A percentile compares a stretch with the other conserved stretches of the same genome.
Conservation (phyloP, 73 alveolate species). For the Paramecium primaurelia region DNA sequence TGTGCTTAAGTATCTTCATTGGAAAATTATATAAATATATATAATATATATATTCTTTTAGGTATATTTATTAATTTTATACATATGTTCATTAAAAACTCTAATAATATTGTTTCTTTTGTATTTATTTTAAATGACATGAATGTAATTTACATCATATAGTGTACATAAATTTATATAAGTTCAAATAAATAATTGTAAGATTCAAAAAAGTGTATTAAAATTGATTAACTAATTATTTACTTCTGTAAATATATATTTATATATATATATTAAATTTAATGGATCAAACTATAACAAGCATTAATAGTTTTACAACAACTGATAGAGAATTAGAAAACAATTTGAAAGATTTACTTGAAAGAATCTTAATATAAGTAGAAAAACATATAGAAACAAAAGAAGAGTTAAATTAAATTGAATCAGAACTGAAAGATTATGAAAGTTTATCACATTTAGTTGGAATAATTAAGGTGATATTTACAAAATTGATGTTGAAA, state of each 20-base stretch:
- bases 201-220: background rate
- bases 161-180: too few species aligned
- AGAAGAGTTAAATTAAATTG: conserved; percentile 31
- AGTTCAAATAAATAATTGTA: background rate
- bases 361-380: background rate
- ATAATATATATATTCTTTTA: background rate
- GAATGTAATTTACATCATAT: background rate
- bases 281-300: conserved; percentile 7
- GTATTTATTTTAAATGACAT: background rate
- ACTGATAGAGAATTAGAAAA: conserved; percentile 21
- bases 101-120: background rate
- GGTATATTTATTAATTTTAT: background rate
- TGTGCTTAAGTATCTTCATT: background rate
- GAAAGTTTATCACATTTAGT: conserved; percentile 24
- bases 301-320: background rate
- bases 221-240: background rate
- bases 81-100: background rate
- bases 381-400: conserved; percentile 23
- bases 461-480: conserved; percentile 20
- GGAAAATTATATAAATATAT: background rate
- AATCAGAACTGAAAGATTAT: conserved; percentile 36
- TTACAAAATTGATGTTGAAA: background rate
- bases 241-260: background rate
- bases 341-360: conserved; percentile 2
- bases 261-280: background rate